Evolutionary conservation across 2,329 filamentous ascomycete genomes (phyloP), one percentile per base, ranked within the genome.

Genomic region (Sclerotinia borealis): DNA sequence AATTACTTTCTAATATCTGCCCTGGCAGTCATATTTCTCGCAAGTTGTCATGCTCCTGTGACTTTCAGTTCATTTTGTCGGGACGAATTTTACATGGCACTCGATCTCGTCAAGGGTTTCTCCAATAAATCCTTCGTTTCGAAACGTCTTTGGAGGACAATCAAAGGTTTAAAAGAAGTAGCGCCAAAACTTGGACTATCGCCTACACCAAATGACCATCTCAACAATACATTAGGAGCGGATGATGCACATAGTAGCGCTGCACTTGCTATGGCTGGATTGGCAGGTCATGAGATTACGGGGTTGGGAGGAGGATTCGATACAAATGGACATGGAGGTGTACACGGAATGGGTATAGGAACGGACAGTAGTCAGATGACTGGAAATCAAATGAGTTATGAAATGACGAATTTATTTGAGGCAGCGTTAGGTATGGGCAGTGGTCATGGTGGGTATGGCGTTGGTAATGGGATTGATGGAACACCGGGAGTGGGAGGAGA

Each of bases 1-100:
- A 89, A 93, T 74, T 90, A 92, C 69, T 93, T 93, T 70, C 79
- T 93, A 25, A 86, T 88, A 1, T 90, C 88, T 0, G 87, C 88
- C 1, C 84, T 93, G 25, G 87, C 89, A 0, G 89, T 91, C 3
- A 79, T 93, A 15, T 92, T 93, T 72, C 81, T 93, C 1, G 90
- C 89, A 1, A 89, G 88, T 0, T 88, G 88, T 3, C 90, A 93
- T 71, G 88, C 88, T 0, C 89, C 90, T 0, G 82, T 88, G 0
- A 82, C 86, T 31, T 93, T 92, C 73, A 89, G 85, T 69, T 78
- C 82, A 11, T 76, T 80, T 29, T 91, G 88, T 67, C 82, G 89
- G 22, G 85, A 89, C 50, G 90, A 93, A 74, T 93, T 93, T 72
- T 91, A 92, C 77, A 85, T 89, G 81, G 89, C 87, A 0, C 81